A percentile compares a stretch with the other conserved stretches of the same genome.
Evolutionary conservation across 805 yeast species (phyloP).

Genomic region (Clavispora phyllophila): DNA sequence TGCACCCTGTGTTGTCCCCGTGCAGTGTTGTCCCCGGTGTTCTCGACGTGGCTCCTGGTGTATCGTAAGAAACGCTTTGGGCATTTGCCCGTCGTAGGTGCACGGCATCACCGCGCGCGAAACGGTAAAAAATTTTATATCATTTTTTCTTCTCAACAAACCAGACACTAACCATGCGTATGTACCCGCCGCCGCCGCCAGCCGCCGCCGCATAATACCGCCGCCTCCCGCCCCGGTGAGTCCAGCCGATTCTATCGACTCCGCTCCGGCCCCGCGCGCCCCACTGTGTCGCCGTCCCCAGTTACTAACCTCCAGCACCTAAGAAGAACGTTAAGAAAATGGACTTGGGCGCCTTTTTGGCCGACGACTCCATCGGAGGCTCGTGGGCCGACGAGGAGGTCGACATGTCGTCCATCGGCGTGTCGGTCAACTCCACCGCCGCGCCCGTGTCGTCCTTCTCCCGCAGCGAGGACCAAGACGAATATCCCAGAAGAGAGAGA

Average conservation of each 20-base stretch:
- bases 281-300: too few relatives aligned
- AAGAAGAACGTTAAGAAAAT: constrained; percentile 60
- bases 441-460: constrained; percentile 12
- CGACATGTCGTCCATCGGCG: constrained; percentile 61
- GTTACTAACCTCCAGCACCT: constrained; percentile 25
- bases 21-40: too few relatives aligned
- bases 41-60: too few relatives aligned
- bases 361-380: constrained; percentile 67
- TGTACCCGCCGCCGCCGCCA: constrained; percentile 1
- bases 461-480: constrained; percentile 4
- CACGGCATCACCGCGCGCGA: constrained; percentile 1
- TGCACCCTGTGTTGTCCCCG: too few relatives aligned
- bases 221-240: not conserved
- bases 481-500: constrained; percentile 44
- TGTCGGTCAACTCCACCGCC: constrained; percentile 33
- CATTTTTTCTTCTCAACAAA: not conserved
- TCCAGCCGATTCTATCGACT: not conserved
- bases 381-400: constrained; percentile 86
- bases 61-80: too few relatives aligned
- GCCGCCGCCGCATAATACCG: not conserved
- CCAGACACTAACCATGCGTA: constrained; percentile 8
- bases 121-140: constrained; percentile 4
- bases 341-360: constrained; percentile 83
- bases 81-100: not conserved
- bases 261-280: not conserved